Evolutionary conservation across 2,329 filamentous ascomycete genomes (phyloP), one percentile per base, ranked within the genome.

Genomic region (Ceratocystis smalleyi): DNA sequence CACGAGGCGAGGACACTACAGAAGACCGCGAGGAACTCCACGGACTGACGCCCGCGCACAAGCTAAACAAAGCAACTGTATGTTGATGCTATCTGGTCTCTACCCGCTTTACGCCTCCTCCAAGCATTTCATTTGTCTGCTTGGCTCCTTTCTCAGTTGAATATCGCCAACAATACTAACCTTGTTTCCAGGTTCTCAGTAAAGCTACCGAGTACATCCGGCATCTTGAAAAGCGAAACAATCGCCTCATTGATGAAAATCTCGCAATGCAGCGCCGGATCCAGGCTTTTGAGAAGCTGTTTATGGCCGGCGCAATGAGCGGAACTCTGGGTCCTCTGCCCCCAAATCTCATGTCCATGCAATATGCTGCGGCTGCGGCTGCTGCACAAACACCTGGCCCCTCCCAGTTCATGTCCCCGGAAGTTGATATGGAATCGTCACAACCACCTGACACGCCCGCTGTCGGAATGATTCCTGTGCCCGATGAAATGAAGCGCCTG

Each of bases 121-220:
- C 54, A 57, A 57, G 17, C 3, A 40, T 35, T 32, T 60, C 5
- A 30, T 35, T 57, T 32, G 5, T 57, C 51, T 57, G 2, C 19
- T 47, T 22, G 17, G 5, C 19, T 47, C 19, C n/a, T 19, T 47
- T 47, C 40, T 43, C 17, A 19, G n/a, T 22, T 51, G 10, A 51
- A 51, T 27, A 1, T 51, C 47, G 22, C 6, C 17, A 17, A 2
- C 2, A 35, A 43, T 45, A 30, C 49, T 63, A 45, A 63, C 35
- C 32, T 59, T 12, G 22, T 15, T 35, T n/a, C n/a, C 68, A 84
- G 81, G 81, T 97, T 61, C 77, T 97, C 54, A 91, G 89, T 68
- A 97, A 97, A 74, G 92, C 92, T 1, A 96, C 92, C 5, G 92
- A 97, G 73, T 97, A 97, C 70, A 97, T 97, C 69, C 83, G 86